Conservation (phyloP, 2,329 filamentous ascomycete species). For the Macrophomina phaseolina region DNA sequence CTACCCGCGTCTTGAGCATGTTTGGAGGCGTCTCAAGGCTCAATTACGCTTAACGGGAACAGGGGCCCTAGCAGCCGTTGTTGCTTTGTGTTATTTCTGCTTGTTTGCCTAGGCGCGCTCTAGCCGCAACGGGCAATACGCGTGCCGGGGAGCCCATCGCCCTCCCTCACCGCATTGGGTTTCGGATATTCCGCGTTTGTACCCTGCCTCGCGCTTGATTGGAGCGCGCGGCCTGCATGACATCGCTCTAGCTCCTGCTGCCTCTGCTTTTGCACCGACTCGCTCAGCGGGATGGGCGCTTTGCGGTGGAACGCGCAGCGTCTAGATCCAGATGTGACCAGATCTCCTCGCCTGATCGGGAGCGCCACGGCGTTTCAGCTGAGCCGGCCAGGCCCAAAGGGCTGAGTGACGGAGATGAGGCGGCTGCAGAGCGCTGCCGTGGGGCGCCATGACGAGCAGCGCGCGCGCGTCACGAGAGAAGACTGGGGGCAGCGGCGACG, state of each 20-base stretch:
- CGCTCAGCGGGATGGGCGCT: conserved; percentile 1
- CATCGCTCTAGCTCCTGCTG: conserved; percentile 17
- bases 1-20: conserved; percentile 2
- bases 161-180: conserved; percentile 7
- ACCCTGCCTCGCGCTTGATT: conserved; percentile 10
- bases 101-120: neutral
- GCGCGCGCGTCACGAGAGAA: conserved; percentile 11
- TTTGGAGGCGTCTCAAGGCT: conserved; percentile 13
- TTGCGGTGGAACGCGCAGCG: conserved; percentile 11
- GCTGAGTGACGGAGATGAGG: conserved; percentile 21
- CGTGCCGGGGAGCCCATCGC: conserved; percentile 11
- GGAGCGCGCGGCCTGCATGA: conserved; percentile 19
- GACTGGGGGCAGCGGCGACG: neutral
- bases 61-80: conserved; percentile 12
- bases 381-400: conserved; percentile 22
- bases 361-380: conserved; percentile 27
- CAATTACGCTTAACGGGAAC: conserved; percentile 21
- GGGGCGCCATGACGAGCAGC: conserved; percentile 21
- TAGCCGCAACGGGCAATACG: conserved; percentile 4
- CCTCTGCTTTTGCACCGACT: neutral
- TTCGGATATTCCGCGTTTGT: conserved; percentile 26
- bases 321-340: conserved; percentile 27
- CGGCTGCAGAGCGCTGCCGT: conserved; percentile 1
- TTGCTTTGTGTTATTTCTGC: neutral
- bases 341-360: conserved; percentile 27